Conservation (phyloP, 108 stramenopile species). For the Pseudonitzschia multiseries region DNA sequence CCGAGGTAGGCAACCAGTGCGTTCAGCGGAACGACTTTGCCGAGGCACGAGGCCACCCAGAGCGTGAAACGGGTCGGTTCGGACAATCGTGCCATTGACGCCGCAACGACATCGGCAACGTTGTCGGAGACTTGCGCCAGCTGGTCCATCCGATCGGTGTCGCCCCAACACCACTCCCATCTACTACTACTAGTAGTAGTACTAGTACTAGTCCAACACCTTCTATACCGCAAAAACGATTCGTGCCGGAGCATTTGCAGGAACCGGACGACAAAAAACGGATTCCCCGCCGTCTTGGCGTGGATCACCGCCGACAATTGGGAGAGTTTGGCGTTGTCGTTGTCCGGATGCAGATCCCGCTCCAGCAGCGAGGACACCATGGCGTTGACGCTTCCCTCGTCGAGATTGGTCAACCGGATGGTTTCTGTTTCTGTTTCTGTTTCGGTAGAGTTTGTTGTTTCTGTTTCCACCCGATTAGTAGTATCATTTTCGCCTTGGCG, state of each 20-base stretch:
- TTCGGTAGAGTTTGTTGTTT: neutral
- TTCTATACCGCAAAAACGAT: constrained; percentile 41
- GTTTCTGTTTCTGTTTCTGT: constrained; percentile 5
- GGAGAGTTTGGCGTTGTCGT: too few relatives aligned
- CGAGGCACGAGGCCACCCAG: constrained; percentile 48
- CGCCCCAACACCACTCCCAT: constrained; percentile 68
- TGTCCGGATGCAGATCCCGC: neutral
- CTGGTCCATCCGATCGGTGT: constrained; percentile 27
- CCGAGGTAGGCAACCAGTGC: constrained; percentile 23
- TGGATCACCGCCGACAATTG: constrained; percentile 46
- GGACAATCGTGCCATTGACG: constrained; percentile 34
- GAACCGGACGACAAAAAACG: constrained; percentile 56
- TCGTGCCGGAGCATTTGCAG: constrained; percentile 38
- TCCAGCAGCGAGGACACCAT: constrained; percentile 36
- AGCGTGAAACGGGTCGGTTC: constrained; percentile 17
- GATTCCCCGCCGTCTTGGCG: constrained; percentile 62
- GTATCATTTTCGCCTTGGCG: too few relatives aligned
- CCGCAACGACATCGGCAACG: constrained; percentile 46
- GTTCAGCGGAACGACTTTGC: constrained; percentile 26
- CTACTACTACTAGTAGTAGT: constrained; percentile 23
- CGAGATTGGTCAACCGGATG: constrained; percentile 24
- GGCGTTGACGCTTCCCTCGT: constrained; percentile 26
- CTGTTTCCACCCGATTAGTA: too few relatives aligned
- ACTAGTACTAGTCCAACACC: too few relatives aligned
- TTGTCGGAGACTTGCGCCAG: constrained; percentile 46